A percentile compares a stretch with the other conserved stretches of the same genome.
Conservation (phyloP, 441 rosid species). For the Erysimum pusillum region DNA sequence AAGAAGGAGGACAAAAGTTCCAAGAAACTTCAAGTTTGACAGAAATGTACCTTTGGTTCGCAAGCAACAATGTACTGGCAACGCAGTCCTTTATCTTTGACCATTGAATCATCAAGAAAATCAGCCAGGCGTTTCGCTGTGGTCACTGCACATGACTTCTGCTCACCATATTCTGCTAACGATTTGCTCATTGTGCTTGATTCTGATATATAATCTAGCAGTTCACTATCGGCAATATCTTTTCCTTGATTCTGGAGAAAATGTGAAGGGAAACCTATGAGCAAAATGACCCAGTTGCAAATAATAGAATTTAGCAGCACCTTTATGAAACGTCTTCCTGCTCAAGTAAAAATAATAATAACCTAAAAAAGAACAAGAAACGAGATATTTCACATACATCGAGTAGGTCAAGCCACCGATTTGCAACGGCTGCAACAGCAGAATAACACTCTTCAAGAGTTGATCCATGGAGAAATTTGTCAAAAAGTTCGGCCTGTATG, state of each 20-base stretch:
- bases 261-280: slow-evolving; percentile 37
- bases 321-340: slow-evolving; percentile 26
- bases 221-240: slow-evolving; percentile 93
- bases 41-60: slow-evolving; percentile 82
- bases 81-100: slow-evolving; percentile 98
- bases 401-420: slow-evolving; percentile 99
- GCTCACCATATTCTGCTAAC: slow-evolving; percentile 91
- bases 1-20: slow-evolving; percentile 8
- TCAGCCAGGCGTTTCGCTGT: slow-evolving; percentile 97
- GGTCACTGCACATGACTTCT: slow-evolving; percentile 99
- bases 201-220: slow-evolving; percentile 97
- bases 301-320: slow-evolving; percentile 30
- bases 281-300: slow-evolving; percentile 25
- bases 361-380: slow-evolving; percentile 7
- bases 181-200: slow-evolving; percentile 99
- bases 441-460: slow-evolving; percentile 94
- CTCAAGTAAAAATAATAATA: slow-evolving; percentile 26
- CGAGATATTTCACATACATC: slow-evolving; percentile 65
- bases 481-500: slow-evolving; percentile 94
- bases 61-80: slow-evolving; percentile 98
- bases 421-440: slow-evolving; percentile 95
- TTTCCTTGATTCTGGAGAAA: slow-evolving; percentile 86
- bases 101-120: slow-evolving; percentile 96
- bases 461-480: slow-evolving; percentile 93
- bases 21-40: slow-evolving; percentile 12